Conservation (phyloP, 106 monocot species). For the Dioscorea zingiberensis region DNA sequence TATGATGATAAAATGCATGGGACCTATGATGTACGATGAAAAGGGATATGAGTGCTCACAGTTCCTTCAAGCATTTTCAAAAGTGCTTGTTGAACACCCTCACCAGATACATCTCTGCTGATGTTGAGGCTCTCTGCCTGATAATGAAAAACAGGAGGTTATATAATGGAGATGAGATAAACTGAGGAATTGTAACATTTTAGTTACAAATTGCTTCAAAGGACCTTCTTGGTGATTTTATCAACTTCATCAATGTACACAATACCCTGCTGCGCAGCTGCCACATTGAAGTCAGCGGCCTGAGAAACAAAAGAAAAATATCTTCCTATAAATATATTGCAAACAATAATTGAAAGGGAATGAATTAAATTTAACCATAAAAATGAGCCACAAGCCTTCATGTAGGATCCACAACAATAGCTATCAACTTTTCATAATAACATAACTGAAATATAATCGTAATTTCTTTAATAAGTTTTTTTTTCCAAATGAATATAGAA, state of each 20-base stretch:
- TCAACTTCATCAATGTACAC: constrained; percentile 78
- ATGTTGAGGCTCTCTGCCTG: constrained; percentile 65
- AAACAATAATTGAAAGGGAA: too few relatives aligned
- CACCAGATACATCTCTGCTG: constrained; percentile 86
- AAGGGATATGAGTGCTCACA: constrained; percentile 25
- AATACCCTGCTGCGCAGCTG: constrained; percentile 63
- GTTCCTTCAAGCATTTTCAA: constrained; percentile 93
- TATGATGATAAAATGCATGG: too few relatives aligned
- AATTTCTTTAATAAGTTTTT: too few relatives aligned
- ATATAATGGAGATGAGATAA: neutral
- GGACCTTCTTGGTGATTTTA: constrained; percentile 80
- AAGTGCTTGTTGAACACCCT: constrained; percentile 86
- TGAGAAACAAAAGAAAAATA: constrained; percentile 8
- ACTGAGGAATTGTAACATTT: neutral
- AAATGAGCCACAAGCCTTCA: too few relatives aligned
- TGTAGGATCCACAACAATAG: too few relatives aligned
- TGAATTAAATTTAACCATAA: too few relatives aligned
- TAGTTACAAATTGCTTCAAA: constrained; percentile 1
- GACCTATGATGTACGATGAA: neutral
- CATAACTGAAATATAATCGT: too few relatives aligned
- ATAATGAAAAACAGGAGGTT: constrained; percentile 1
- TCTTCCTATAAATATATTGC: too few relatives aligned
- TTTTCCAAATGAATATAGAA: too few relatives aligned
- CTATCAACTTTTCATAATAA: too few relatives aligned
- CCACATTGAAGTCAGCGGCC: constrained; percentile 68